A percentile compares a stretch with the other conserved stretches of the same genome.
phyloP scores from a whole-genome alignment of 345 rosid species.

The Populus deltoides region DNA sequence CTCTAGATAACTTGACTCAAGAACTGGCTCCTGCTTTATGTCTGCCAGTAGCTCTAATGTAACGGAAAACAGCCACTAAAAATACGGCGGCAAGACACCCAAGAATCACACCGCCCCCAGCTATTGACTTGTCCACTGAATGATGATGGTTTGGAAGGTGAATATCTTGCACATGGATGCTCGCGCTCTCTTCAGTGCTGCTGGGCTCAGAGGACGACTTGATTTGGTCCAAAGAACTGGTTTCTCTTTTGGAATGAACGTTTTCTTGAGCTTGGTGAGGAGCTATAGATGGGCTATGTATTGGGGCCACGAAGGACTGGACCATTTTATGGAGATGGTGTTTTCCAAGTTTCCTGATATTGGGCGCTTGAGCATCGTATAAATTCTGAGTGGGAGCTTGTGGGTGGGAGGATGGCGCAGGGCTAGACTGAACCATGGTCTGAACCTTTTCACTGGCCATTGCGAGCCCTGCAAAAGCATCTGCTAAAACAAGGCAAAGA shows the following conservation, averaged over 20 bases:
- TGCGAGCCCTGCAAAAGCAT: conserved; percentile 31
- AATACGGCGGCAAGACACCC: conserved; percentile 73
- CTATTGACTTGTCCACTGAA: conserved; percentile 60
- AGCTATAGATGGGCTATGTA: conserved; percentile 22
- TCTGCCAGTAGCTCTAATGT: conserved; percentile 66
- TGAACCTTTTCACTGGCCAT: conserved; percentile 17
- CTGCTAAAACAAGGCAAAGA: conserved; percentile 29
- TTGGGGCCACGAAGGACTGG: conserved; percentile 7
- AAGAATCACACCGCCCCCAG: conserved; percentile 76
- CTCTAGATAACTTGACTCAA: not conserved
- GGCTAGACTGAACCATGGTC: not conserved
- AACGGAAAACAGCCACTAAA: conserved; percentile 63
- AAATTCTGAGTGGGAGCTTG: conserved; percentile 13
- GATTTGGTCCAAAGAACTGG: not conserved
- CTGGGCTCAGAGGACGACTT: conserved; percentile 16
- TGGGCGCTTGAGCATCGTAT: conserved; percentile 27
- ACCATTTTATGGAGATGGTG: conserved; percentile 9
- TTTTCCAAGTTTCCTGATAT: conserved; percentile 46
- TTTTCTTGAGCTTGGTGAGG: not conserved
- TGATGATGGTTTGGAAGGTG: conserved; percentile 35
- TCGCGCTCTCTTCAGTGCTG: conserved; percentile 16
- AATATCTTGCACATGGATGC: conserved; percentile 18
- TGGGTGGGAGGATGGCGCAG: not conserved
- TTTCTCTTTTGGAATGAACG: not conserved
- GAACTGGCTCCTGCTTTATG: conserved; percentile 27